Percentiles rank a stretch among this genome's conserved stretches.
Conservation (phyloP, 2,329 filamentous ascomycete genomes). For the Fusarium xyrophilum region DNA sequence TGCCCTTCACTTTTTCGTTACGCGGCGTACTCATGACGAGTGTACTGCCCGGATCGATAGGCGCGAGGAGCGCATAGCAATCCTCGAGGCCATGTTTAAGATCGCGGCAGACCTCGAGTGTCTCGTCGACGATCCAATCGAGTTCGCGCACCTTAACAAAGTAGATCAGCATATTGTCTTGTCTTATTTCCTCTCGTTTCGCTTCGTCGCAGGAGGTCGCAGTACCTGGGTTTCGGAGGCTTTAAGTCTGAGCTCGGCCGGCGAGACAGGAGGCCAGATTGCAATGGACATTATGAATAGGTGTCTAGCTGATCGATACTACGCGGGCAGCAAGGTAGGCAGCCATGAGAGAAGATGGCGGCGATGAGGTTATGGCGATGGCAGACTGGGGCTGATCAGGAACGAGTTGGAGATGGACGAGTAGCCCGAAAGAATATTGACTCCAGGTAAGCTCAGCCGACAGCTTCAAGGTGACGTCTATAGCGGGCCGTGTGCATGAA, state of each 20-base stretch:
- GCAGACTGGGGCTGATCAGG: constrained; percentile 5
- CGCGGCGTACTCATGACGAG: constrained; percentile 86
- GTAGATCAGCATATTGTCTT: constrained; percentile 40
- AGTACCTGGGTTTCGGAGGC: constrained; percentile 60
- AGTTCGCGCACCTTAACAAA: constrained; percentile 58
- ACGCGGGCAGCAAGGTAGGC: constrained; percentile 15
- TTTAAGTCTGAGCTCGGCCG: constrained; percentile 58
- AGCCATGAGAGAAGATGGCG: constrained; percentile 32
- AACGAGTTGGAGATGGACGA: constrained; percentile 35
- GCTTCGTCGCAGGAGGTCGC: neutral
- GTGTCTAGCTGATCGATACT: constrained; percentile 21
- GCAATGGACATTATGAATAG: constrained; percentile 60
- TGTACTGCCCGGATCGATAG: constrained; percentile 84
- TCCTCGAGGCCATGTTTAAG: constrained; percentile 78
- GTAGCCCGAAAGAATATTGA: constrained; percentile 9
- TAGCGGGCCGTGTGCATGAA: constrained; percentile 11
- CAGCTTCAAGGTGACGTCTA: constrained; percentile 30
- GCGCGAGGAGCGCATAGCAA: constrained; percentile 85
- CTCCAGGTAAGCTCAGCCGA: constrained; percentile 6
- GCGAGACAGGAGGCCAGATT: constrained; percentile 63
- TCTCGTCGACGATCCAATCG: constrained; percentile 61
- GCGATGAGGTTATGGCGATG: neutral
- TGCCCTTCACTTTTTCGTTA: constrained; percentile 90
- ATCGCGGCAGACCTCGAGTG: constrained; percentile 56
- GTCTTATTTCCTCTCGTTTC: neutral